Conservation (phyloP, 768 basidiomycete species). For the Dacryopinax primogenitus region DNA sequence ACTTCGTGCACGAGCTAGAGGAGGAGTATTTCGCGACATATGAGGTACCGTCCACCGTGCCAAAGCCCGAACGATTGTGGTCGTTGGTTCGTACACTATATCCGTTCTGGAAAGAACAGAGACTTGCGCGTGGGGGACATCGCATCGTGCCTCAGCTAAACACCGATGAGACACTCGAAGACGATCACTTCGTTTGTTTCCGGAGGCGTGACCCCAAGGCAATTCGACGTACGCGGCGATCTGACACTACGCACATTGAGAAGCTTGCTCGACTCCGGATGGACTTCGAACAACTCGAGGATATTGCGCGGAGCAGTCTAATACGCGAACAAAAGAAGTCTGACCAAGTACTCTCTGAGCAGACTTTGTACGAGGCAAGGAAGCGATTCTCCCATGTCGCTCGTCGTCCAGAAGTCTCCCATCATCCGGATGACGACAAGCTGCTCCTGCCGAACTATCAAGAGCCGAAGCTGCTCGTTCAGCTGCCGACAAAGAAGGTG, state of each 20-base stretch:
- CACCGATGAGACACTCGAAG: slow-evolving; percentile 78
- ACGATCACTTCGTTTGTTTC: slow-evolving; percentile 96
- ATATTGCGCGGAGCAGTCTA: slow-evolving; percentile 56
- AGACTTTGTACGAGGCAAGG: not conserved
- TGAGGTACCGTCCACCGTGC: slow-evolving; percentile 54
- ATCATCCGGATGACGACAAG: not conserved
- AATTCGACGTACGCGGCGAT: slow-evolving; percentile 83
- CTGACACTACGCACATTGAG: slow-evolving; percentile 79
- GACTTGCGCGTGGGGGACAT: slow-evolving; percentile 65
- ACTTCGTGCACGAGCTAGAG: slow-evolving; percentile 2
- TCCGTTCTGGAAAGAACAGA: slow-evolving; percentile 80
- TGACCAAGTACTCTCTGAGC: slow-evolving; percentile 24
- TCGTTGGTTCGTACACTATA: slow-evolving; percentile 64
- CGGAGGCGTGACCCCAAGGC: slow-evolving; percentile 88
- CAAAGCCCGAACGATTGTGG: slow-evolving; percentile 45
- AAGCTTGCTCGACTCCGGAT: slow-evolving; percentile 70
- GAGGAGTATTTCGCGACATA: slow-evolving; percentile 46
- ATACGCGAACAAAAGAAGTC: slow-evolving; percentile 66
- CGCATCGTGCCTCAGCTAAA: slow-evolving; percentile 79
- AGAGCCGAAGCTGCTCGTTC: not conserved
- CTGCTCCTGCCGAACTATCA: not conserved
- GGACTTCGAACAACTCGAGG: slow-evolving; percentile 59
- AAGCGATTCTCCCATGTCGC: not conserved
- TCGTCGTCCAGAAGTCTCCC: not conserved
- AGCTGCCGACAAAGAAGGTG: not conserved